phyloP scores from a whole-genome alignment of 2,329 filamentous ascomycete species.

The Pestalotiopsis sp. region DNA sequence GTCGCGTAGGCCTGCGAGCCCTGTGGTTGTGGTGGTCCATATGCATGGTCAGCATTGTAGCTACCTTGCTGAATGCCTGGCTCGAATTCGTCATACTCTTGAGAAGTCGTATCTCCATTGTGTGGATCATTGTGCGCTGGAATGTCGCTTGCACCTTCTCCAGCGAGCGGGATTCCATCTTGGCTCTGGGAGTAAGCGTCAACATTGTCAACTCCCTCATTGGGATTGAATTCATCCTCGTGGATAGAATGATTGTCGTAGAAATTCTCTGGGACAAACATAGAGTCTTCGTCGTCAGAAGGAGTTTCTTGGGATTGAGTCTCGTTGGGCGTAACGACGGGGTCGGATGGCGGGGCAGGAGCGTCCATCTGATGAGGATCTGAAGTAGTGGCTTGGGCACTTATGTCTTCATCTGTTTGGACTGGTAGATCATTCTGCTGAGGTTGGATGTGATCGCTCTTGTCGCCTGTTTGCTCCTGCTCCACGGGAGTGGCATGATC shows the following conservation, averaged over 20 bases:
- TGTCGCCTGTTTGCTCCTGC: not conserved
- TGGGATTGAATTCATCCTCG: not conserved
- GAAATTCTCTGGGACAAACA: not conserved
- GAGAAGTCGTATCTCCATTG: too few species aligned
- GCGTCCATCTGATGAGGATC: not conserved
- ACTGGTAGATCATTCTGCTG: not conserved
- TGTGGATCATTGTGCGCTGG: too few species aligned
- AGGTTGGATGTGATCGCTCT: not conserved
- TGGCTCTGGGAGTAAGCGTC: not conserved
- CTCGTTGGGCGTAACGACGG: not conserved
- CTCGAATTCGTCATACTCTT: too few species aligned
- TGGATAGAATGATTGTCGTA: not conserved
- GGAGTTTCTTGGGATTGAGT: not conserved
- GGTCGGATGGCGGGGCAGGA: not conserved
- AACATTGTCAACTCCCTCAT: not conserved
- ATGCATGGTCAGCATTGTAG: too few species aligned
- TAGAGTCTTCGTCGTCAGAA: not conserved
- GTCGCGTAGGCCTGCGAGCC: not conserved
- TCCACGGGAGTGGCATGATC: not conserved
- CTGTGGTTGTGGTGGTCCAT: too few species aligned
- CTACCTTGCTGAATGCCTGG: too few species aligned
- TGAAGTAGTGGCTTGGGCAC: not conserved
- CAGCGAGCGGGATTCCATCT: not conserved
- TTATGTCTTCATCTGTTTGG: not conserved
- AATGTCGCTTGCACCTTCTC: not conserved